Evolutionary conservation across 176 grass and related monocot genomes (phyloP), one percentile per base, ranked within the genome.

Genomic region (Poa pratensis): DNA sequence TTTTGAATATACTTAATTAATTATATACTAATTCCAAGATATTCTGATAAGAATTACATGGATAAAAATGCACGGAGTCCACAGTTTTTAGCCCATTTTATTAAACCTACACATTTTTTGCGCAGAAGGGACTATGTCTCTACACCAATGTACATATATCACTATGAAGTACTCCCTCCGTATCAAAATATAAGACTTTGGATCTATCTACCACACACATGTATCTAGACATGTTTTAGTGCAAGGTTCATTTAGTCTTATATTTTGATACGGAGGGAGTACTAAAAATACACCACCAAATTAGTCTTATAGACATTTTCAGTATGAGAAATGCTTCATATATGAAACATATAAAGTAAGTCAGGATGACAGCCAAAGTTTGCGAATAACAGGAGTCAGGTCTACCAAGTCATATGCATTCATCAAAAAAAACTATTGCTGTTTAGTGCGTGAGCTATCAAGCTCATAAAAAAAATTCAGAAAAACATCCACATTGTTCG

Each of bases 281-380:
- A n/a, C n/a, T 24, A 23, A 24, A 59, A 60, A 9, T 60, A 24
- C 57, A 24, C 57, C 57, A 60, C 22, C 22, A 24, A 60, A 11
- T 12, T 60, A 24, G 22, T 60, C 22, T 60, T 60, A 23, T n/a
- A 24, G n/a, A 59, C 55, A 24, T 60, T 24, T 4, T 12, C n/a
- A 60, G 22, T 60, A 60, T 0, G 12, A 23, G n/a, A 57, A 9
- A 60, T 60, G 57, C 22, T 60, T 60, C 22, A 13, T 60, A 24
- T 13, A 23, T 24, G 8, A 55, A 76, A 78, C 40, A 20, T 45
- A 84, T 39, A 22, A 48, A 79, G 48, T n/a, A 28, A 64, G 14
- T 73, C 42, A 73, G 42, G 69, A 72, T 12, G 40, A 73, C 42
- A 53, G 23, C n/a, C 77, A 52, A 76, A 30, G 43, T 55, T 19